phyloP scores from a whole-genome alignment of 108 stramenopile genomes.

The Pseudonitzschia multistriata region DNA sequence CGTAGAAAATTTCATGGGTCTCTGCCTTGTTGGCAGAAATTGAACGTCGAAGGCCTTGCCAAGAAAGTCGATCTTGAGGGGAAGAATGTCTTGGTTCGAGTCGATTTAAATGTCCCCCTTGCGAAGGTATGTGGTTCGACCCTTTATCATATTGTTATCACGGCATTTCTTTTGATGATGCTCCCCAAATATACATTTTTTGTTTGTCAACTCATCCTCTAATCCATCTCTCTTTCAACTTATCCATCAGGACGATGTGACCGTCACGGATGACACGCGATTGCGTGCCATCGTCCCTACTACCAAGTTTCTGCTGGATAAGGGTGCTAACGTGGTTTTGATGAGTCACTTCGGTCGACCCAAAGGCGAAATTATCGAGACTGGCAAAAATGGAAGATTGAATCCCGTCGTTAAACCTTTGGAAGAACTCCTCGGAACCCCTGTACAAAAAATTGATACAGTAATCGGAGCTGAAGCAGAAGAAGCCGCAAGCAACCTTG shows the following conservation, averaged over 20 bases:
- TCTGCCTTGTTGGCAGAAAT: conserved; percentile 50
- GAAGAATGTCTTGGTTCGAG: conserved; percentile 81
- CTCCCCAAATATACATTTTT: not conserved
- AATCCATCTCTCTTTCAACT: not conserved
- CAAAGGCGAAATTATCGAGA: conserved; percentile 90
- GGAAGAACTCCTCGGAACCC: conserved; percentile 57
- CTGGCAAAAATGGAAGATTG: conserved; percentile 84
- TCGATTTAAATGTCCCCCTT: conserved; percentile 90
- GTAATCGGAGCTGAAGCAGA: conserved; percentile 94
- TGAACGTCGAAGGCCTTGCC: conserved; percentile 80
- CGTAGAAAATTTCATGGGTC: conserved; percentile 51
- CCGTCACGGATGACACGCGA: conserved; percentile 89
- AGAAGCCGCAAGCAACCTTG: conserved; percentile 61
- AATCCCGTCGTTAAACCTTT: conserved; percentile 77
- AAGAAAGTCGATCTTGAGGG: conserved; percentile 71
- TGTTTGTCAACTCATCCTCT: not conserved
- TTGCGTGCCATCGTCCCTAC: conserved; percentile 87
- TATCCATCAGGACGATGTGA: conserved; percentile 56
- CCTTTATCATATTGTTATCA: not conserved
- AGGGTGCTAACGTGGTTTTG: conserved; percentile 89
- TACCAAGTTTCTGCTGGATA: conserved; percentile 78
- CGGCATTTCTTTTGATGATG: not conserved
- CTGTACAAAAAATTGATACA: conserved; percentile 70
- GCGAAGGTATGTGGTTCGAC: conserved; percentile 45
- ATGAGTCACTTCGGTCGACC: conserved; percentile 89